Base-by-base conservation (phyloP, 805 yeast species). In the Lipomyces japonicus region DNA sequence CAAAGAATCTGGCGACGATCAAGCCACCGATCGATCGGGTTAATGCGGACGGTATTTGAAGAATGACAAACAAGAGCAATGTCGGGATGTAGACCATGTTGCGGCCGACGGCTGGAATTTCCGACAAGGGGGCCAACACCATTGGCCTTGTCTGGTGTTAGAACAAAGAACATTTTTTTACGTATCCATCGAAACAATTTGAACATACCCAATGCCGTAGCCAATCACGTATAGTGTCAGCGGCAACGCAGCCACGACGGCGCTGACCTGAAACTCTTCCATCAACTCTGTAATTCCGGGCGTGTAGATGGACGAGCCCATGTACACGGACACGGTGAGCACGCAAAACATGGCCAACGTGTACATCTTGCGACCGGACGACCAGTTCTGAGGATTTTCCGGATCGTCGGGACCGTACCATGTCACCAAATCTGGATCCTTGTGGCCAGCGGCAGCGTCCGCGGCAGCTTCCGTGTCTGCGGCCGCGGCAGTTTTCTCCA, bases 161-260 rank as follows among this genome's bases (percentile, higher is more conserved):
- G n/a, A n/a, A n/a, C n/a, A n/a, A n/a, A n/a, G n/a, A n/a, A n/a
- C n/a, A n/a, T n/a, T n/a, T n/a, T n/a, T n/a, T n/a, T n/a, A n/a
- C n/a, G n/a, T n/a, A n/a, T n/a, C n/a, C n/a, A n/a, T n/a, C n/a
- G n/a, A n/a, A n/a, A n/a, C n/a, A n/a, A n/a, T n/a, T n/a, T n/a
- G n/a, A n/a, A n/a, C n/a, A n/a, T n/a, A n/a, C n/a, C 84, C 84
- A 18, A 79, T 43, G 45, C 81, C 85, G 59, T 81, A 80, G 7
- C 84, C 86, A 25, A 79, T 57, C 5, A 80, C 80, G 55, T 75
- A 81, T 34, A 79, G 54, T 0, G 82, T 67, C 58, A 81, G 68
- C 2, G 81, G 80, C 31, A 81, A 66, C 0, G 75, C 67, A 0
- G 80, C 79, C 3, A 71, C 70, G 4, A 71, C 74, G 28, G 65